A percentile compares a stretch with the other conserved stretches of the same genome.
Evolutionary conservation across 768 basidiomycete species (phyloP).

Genomic region (Phanerodontia chrysosporium): DNA sequence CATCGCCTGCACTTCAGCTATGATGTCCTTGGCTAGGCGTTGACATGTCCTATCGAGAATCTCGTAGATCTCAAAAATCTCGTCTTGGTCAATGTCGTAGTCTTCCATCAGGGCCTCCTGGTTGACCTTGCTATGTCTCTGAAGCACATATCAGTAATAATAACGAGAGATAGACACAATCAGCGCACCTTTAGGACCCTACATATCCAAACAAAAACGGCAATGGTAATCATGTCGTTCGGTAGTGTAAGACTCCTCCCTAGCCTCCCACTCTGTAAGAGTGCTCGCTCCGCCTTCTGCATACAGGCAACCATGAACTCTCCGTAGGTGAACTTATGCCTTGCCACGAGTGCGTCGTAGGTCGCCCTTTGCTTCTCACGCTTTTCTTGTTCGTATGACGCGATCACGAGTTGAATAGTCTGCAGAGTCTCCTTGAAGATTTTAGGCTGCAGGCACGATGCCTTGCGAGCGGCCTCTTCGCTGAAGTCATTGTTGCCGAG

Average conservation of each 20-base stretch:
- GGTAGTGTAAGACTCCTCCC: conserved; percentile 10
- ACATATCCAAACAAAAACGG: conserved; percentile 26
- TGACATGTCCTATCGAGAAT: not conserved
- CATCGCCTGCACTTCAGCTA: not conserved
- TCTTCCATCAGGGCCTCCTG: not conserved
- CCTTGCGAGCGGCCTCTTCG: conserved; percentile 27
- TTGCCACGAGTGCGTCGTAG: not conserved
- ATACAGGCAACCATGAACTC: conserved; percentile 18
- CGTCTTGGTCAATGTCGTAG: not conserved
- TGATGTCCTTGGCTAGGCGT: not conserved
- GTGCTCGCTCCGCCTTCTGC: conserved; percentile 18
- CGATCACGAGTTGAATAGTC: conserved; percentile 22
- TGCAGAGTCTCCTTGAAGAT: conserved; percentile 23
- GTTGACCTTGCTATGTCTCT: not conserved
- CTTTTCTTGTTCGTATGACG: conserved; percentile 3
- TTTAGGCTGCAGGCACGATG: conserved; percentile 28
- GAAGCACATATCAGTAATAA: not conserved
- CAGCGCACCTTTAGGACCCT: conserved; percentile 9
- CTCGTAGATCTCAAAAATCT: not conserved
- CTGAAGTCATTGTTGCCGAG: conserved; percentile 26
- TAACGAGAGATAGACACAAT: not conserved
- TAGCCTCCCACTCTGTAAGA: conserved; percentile 17
- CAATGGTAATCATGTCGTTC: conserved; percentile 17
- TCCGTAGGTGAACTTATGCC: not conserved
- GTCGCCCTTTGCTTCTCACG: not conserved